Conservation (phyloP, 176 grass and related monocot genomes). For the Musa acuminata region DNA sequence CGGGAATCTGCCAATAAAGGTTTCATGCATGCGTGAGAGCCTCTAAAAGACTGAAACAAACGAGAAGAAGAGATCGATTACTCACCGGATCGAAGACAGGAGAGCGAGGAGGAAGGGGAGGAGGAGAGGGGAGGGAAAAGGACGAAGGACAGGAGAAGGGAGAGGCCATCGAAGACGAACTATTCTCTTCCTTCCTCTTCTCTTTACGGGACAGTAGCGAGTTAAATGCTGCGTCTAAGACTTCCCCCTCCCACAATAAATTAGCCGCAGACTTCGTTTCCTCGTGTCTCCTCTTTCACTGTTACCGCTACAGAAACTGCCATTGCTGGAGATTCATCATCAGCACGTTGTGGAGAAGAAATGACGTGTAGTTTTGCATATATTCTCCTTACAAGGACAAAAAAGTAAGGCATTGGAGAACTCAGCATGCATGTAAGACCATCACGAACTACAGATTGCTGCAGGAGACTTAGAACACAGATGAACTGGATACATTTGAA, state of each 20-base stretch:
- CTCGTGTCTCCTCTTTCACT: background rate
- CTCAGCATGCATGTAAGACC: background rate
- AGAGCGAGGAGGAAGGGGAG: constrained; percentile 8
- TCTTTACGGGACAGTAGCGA: too few species aligned
- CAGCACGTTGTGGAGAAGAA: background rate
- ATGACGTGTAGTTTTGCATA: background rate
- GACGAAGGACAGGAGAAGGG: constrained; percentile 25
- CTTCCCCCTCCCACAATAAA: background rate
- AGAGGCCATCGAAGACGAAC: background rate
- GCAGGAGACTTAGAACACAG: too few species aligned
- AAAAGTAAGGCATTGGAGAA: background rate
- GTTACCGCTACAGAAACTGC: background rate
- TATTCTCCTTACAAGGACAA: background rate
- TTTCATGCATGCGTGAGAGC: background rate
- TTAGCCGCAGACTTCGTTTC: background rate
- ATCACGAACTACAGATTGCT: background rate
- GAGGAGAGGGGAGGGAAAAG: constrained; percentile 17
- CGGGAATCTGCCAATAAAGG: constrained; percentile 34
- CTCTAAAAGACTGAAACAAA: background rate
- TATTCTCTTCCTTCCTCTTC: background rate
- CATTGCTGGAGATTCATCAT: background rate
- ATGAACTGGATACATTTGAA: background rate
- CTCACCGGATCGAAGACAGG: background rate
- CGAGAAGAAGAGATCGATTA: background rate
- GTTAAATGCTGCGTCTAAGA: background rate